Evolutionary conservation across 2,329 filamentous ascomycete genomes (phyloP).

Genomic region (Dactylonectria estremocensis): DNA sequence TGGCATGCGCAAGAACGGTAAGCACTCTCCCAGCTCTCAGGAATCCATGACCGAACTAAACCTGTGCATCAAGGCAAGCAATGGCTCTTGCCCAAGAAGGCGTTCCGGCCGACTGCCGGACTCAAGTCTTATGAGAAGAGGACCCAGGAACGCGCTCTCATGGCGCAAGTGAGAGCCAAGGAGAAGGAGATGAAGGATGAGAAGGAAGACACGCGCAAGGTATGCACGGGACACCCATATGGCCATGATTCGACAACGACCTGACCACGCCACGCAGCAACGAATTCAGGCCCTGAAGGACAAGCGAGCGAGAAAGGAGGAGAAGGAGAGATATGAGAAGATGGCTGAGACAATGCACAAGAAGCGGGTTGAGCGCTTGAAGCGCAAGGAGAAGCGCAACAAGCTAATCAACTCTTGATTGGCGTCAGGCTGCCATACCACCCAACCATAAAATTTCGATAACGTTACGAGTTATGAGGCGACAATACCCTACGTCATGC

Average conservation of each 20-base stretch:
- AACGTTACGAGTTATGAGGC: slow-evolving; percentile 46
- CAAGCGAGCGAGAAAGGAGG: slow-evolving; percentile 89
- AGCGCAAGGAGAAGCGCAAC: slow-evolving; percentile 97
- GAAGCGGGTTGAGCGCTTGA: slow-evolving; percentile 93
- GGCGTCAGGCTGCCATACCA: slow-evolving; percentile 4
- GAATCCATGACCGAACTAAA: slow-evolving; percentile 28
- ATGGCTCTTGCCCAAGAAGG: slow-evolving; percentile 88
- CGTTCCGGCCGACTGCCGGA: slow-evolving; percentile 87
- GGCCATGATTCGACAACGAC: neutral
- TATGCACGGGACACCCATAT: slow-evolving; percentile 74
- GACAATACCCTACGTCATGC: slow-evolving; percentile 32
- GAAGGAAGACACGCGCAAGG: slow-evolving; percentile 90
- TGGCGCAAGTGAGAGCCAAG: slow-evolving; percentile 87
- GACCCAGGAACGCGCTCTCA: slow-evolving; percentile 76
- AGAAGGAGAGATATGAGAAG: slow-evolving; percentile 92
- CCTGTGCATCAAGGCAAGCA: slow-evolving; percentile 81
- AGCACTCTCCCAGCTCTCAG: neutral
- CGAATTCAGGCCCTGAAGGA: slow-evolving; percentile 87
- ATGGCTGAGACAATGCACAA: slow-evolving; percentile 98
- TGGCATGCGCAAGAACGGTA: slow-evolving; percentile 90
- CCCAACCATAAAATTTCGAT: slow-evolving; percentile 21
- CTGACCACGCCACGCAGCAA: slow-evolving; percentile 65
- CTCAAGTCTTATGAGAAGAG: slow-evolving; percentile 86
- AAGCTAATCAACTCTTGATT: slow-evolving; percentile 79
- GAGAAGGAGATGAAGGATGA: slow-evolving; percentile 97